Evolutionary conservation across 805 yeast genomes (phyloP), one percentile per base, ranked within the genome.

Genomic region (Debaryomyces hansenii): DNA sequence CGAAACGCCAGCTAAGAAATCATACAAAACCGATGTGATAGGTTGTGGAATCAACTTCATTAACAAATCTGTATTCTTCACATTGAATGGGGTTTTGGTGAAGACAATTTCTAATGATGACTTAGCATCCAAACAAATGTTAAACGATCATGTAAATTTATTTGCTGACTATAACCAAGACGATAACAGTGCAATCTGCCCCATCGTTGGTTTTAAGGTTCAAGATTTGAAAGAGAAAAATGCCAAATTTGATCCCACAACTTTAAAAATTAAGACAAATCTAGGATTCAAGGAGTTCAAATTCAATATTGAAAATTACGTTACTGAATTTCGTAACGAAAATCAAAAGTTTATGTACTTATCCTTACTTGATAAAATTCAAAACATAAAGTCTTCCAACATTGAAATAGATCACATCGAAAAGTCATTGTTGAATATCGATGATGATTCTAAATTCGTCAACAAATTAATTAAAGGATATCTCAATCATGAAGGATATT

Each of bases 21-120:
- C 44, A 2, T 51, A 48, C 39, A 56, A 50, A 36, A 56, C 64
- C 18, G 96, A 90, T 63, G 71, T 79, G 2, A 75, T 91, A 51
- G 97, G 97, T 0, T 85, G 91, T 63, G 97, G 97, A 4, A 75
- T 90, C 20, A 85, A 90, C 67, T 85, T 80, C 55, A 70, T 77
- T 12, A 79, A 78, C 35, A 76, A 80, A 36, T 67, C 82, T 0
- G 75, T 89, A 2, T 91, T 90, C 56, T 80, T 81, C 52, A 90
- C 97, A 0, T 84, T 87, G 60, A 90, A 91, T 64, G 97, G 97
- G 1, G 74, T 87, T 3, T 52, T 66, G 32, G 63, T 64, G 8
- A 58, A 52, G 31, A 54, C 54, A 3, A 60, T 69, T 6, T 39
- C 52, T 4, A 57, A 60, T 37, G 64, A 57, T 15, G 67, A 62